Conservation (phyloP, 768 basidiomycete genomes). For the Nevesoporus exiguus region DNA sequence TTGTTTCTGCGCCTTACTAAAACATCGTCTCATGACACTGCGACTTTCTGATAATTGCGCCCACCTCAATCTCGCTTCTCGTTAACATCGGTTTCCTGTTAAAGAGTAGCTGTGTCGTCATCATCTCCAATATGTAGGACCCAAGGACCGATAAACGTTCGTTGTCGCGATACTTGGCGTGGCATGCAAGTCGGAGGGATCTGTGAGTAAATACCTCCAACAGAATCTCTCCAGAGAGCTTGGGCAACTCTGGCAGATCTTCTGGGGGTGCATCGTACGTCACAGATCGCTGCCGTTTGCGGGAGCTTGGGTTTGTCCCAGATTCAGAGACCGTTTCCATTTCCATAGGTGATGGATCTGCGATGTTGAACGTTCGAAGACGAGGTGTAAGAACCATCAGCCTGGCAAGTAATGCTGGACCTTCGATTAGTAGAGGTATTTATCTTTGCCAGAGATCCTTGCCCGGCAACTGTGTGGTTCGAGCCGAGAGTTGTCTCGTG, state of each 20-base stretch:
- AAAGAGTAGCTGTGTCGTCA: constrained; percentile 47
- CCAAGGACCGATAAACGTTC: constrained; percentile 56
- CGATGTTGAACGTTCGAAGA: constrained; percentile 34
- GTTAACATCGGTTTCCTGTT: constrained; percentile 48
- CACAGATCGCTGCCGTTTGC: constrained; percentile 39
- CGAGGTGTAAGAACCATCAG: constrained; percentile 36
- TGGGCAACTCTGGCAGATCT: constrained; percentile 45
- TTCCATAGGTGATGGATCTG: constrained; percentile 34
- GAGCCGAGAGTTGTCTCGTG: constrained; percentile 14
- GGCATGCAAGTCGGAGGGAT: constrained; percentile 49
- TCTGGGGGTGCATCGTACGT: constrained; percentile 27
- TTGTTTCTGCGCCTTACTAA: constrained; percentile 24
- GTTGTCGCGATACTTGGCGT: constrained; percentile 49
- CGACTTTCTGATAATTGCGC: constrained; percentile 23
- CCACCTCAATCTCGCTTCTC: constrained; percentile 49
- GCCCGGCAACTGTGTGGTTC: constrained; percentile 14
- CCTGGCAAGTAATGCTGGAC: constrained; percentile 10
- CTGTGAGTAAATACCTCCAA: constrained; percentile 70
- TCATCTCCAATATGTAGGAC: constrained; percentile 42
- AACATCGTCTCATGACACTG: constrained; percentile 23
- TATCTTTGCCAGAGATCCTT: constrained; percentile 18
- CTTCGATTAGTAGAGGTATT: constrained; percentile 15
- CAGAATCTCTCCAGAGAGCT: constrained; percentile 49
- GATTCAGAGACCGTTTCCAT: constrained; percentile 26
- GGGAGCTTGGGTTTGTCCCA: constrained; percentile 23